Percentiles rank a stretch among this genome's conserved stretches.
Evolutionary conservation across 2,329 filamentous ascomycete species (phyloP).

Genomic region (Grosmannia serpens): DNA sequence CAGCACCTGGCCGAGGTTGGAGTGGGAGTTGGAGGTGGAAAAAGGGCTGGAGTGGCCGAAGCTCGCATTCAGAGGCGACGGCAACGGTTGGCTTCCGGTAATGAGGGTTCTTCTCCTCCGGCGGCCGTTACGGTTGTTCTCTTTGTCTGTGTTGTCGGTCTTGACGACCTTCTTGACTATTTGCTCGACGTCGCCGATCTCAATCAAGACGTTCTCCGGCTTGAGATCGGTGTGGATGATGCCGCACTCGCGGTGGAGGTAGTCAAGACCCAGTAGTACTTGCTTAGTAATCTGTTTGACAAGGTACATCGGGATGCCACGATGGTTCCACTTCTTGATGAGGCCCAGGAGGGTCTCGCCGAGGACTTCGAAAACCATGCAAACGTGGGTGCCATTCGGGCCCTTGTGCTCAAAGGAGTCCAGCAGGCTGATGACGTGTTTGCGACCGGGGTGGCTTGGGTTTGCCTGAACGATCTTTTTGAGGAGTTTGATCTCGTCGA

Average conservation of each 20-base stretch:
- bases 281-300: slow-evolving; percentile 99
- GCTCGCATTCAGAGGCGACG: slow-evolving; percentile 83
- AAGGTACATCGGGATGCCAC: slow-evolving; percentile 88
- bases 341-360: slow-evolving; percentile 89
- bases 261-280: slow-evolving; percentile 88
- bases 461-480: slow-evolving; percentile 96
- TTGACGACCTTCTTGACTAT: slow-evolving; percentile 96
- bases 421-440: slow-evolving; percentile 89
- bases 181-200: slow-evolving; percentile 97
- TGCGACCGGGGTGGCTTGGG: slow-evolving; percentile 83
- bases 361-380: slow-evolving; percentile 98
- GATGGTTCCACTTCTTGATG: slow-evolving; percentile 97
- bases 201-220: slow-evolving; percentile 95
- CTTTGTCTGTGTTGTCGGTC: slow-evolving; percentile 62
- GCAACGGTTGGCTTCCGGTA: slow-evolving; percentile 90
- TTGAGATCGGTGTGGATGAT: slow-evolving; percentile 98
- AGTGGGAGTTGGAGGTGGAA: slow-evolving; percentile 49
- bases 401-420: slow-evolving; percentile 98
- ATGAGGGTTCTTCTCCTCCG: slow-evolving; percentile 86
- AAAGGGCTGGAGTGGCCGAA: slow-evolving; percentile 74
- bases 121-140: slow-evolving; percentile 84
- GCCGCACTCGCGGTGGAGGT: slow-evolving; percentile 92
- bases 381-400: slow-evolving; percentile 90
- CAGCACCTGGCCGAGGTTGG: slow-evolving; percentile 75
- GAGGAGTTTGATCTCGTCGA: slow-evolving; percentile 97